Percentiles rank a stretch among this genome's conserved stretches.
These are phyloP conservation scores for Globisporangium viniferum DNA, from an alignment of 352 stramenopile genomes.

Conservation along the genomic window DNA sequence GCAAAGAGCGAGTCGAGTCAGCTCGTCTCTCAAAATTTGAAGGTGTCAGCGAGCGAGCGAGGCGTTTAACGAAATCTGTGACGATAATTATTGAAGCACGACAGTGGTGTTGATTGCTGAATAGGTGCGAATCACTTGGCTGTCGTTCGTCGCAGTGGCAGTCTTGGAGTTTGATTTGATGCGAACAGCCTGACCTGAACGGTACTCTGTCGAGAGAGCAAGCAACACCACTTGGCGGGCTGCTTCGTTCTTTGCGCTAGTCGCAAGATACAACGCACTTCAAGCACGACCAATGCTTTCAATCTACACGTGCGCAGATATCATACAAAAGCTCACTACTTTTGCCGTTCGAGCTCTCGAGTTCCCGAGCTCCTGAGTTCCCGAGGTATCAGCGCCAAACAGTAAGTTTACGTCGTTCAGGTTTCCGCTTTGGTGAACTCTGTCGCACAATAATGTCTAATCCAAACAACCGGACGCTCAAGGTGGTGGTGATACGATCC, in stretches of 20 bases:
- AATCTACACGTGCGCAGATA: background rate
- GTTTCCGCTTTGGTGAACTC: background rate
- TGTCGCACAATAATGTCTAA: background rate
- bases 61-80: background rate
- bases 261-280: background rate
- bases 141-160: background rate
- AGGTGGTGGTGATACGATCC: background rate
- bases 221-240: background rate
- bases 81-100: background rate
- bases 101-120: background rate
- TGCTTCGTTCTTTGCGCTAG: background rate
- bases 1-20: background rate
- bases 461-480: background rate
- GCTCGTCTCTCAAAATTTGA: background rate
- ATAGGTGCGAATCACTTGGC: background rate
- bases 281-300: background rate
- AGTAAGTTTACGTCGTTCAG: background rate
- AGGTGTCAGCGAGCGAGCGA: background rate
- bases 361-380: background rate
- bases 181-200: background rate
- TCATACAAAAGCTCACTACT: background rate
- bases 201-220: background rate
- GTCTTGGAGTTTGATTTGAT: background rate
- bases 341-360: background rate
- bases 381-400: background rate